Evolutionary conservation across 495 filamentous ascomycete genomes (phyloP).

Genomic region (Penicillium soppii): DNA sequence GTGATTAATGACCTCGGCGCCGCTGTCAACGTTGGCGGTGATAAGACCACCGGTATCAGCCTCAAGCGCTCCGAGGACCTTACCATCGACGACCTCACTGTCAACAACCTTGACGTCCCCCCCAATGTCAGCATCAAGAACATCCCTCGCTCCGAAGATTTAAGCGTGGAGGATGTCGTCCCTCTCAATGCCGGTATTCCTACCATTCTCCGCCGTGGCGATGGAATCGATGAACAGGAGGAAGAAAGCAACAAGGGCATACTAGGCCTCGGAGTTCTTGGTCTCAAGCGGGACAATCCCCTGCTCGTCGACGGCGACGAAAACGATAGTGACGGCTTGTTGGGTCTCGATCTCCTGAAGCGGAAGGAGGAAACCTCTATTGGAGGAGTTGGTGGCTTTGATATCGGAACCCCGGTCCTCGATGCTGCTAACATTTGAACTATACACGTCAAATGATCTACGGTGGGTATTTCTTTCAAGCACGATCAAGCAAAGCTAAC

Average conservation of each 20-base stretch:
- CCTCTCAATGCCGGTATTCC: neutral
- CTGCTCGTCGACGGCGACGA: conserved; percentile 1
- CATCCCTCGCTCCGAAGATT: neutral
- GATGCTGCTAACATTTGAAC: neutral
- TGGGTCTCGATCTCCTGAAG: neutral
- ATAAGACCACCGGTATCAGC: neutral
- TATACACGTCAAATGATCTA: neutral
- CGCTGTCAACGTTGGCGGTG: neutral
- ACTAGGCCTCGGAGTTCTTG: neutral
- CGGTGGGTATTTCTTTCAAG: neutral
- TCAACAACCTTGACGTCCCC: neutral
- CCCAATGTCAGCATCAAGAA: neutral
- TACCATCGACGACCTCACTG: neutral
- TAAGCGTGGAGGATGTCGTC: neutral
- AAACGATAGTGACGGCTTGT: neutral
- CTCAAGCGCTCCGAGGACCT: neutral
- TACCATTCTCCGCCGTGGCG: neutral
- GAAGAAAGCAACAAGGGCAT: neutral
- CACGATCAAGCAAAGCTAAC: neutral
- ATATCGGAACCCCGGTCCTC: neutral
- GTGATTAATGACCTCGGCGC: neutral
- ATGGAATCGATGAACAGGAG: neutral
- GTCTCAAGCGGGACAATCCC: neutral
- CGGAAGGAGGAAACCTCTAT: neutral
- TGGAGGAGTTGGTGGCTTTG: neutral